These are phyloP conservation scores for Persicaria maculosa DNA, from an alignment of 148 eudicot species.

Conservation along the genomic window DNA sequence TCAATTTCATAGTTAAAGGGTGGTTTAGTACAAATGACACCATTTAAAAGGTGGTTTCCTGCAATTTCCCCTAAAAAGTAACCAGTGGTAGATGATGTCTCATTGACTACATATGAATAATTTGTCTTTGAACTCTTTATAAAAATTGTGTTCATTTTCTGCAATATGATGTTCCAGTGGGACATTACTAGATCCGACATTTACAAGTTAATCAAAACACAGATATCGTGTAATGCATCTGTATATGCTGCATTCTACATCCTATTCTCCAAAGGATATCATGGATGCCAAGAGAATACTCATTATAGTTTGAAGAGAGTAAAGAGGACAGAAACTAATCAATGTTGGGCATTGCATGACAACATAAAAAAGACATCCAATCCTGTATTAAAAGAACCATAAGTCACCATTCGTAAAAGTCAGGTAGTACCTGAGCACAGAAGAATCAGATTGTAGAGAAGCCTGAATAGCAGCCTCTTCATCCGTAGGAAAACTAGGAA, in stretches of 20 bases:
- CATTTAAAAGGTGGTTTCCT: no score
- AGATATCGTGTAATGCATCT: background rate
- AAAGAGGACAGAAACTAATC: background rate
- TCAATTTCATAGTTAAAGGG: no score
- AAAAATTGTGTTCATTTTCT: background rate
- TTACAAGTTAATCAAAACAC: background rate
- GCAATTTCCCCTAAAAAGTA: background rate
- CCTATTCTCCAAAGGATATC: background rate
- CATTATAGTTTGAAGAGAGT: background rate
- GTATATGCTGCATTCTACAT: background rate
- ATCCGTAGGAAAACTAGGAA: conserved; percentile 27
- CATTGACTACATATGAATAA: background rate
- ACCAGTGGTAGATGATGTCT: background rate
- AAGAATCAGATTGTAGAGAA: conserved; percentile 64
- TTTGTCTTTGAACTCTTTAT: background rate
- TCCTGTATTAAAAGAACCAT: background rate
- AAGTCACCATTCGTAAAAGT: background rate
- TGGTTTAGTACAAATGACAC: no score
- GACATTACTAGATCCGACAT: background rate
- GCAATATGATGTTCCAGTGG: background rate
- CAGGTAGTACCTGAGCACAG: conserved; percentile 65
- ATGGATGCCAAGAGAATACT: background rate
- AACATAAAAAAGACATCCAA: background rate
- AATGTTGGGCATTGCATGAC: background rate
- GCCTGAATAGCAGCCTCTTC: conserved; percentile 77